phyloP scores from a whole-genome alignment of 371 early-diverging fungal species.

The Syncephalastrum sp. region DNA sequence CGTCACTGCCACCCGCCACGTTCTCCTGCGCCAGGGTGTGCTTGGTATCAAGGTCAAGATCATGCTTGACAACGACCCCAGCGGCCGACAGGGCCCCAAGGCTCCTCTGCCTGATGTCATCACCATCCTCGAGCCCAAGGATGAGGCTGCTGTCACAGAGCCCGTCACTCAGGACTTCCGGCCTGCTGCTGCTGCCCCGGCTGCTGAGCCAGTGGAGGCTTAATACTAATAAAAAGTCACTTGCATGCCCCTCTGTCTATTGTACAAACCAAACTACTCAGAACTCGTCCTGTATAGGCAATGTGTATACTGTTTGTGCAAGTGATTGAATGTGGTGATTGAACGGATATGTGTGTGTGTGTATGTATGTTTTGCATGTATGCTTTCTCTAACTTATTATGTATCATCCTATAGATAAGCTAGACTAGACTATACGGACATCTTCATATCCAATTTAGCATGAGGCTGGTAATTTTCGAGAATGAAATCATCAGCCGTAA shows the following conservation, averaged over 20 bases:
- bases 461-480: slow-evolving; percentile 90
- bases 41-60: slow-evolving; percentile 99
- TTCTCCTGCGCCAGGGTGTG: slow-evolving; percentile 98
- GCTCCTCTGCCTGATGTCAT: slow-evolving; percentile 95
- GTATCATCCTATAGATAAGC: too few species aligned
- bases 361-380: too few species aligned
- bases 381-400: too few species aligned
- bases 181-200: slow-evolving; percentile 50
- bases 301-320: too few species aligned
- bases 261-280: too few species aligned
- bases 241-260: too few species aligned
- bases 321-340: too few species aligned
- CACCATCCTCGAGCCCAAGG: slow-evolving; percentile 94
- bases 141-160: slow-evolving; percentile 69
- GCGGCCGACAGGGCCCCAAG: slow-evolving; percentile 94
- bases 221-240: slow-evolving; percentile 8
- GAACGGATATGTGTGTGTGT: too few species aligned
- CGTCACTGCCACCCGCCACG: slow-evolving; percentile 96
- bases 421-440: slow-evolving; percentile 74
- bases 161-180: slow-evolving; percentile 78
- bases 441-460: slow-evolving; percentile 92
- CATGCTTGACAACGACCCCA: slow-evolving; percentile 97
- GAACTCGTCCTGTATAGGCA: too few species aligned
- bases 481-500: slow-evolving; percentile 83
- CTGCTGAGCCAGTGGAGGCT: slow-evolving; percentile 17